These are phyloP conservation scores for Plasmodium cynomolgi DNA, from an alignment of 169 alveolate species.

Conservation along the genomic window DNA sequence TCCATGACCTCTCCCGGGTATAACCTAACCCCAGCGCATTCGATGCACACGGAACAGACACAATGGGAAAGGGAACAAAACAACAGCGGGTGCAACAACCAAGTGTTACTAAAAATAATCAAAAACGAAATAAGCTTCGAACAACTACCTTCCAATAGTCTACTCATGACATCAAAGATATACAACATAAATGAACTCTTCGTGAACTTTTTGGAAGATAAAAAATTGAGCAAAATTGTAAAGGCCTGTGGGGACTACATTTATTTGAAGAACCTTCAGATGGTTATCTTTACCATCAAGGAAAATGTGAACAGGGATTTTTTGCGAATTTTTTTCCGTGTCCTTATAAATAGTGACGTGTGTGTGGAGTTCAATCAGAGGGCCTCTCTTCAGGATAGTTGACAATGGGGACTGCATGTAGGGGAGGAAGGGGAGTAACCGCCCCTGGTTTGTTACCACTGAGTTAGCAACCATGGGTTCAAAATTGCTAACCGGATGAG, in stretches of 20 bases:
- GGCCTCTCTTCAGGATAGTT: neutral
- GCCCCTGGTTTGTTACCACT: neutral
- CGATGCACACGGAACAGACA: neutral
- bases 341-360: conserved; percentile 28
- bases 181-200: conserved; percentile 24
- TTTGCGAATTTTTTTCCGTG: conserved; percentile 11
- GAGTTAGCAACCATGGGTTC: neutral
- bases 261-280: conserved; percentile 28
- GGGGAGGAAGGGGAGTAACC: neutral
- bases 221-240: conserved; percentile 31
- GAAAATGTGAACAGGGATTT: conserved; percentile 19
- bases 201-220: conserved; percentile 12
- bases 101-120: conserved; percentile 11
- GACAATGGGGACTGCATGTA: neutral
- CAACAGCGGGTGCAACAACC: conserved; percentile 7
- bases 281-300: conserved; percentile 34
- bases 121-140: conserved; percentile 24
- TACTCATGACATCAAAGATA: conserved; percentile 50
- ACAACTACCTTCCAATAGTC: conserved; percentile 31
- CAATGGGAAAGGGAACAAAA: neutral
- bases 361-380: conserved; percentile 50
- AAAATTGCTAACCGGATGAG: neutral
- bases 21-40: neutral
- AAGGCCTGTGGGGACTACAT: conserved; percentile 36
- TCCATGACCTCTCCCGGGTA: conserved; percentile 1